Evolutionary conservation across 306 rosid species (phyloP).

Genomic region (Quercus rubra): DNA sequence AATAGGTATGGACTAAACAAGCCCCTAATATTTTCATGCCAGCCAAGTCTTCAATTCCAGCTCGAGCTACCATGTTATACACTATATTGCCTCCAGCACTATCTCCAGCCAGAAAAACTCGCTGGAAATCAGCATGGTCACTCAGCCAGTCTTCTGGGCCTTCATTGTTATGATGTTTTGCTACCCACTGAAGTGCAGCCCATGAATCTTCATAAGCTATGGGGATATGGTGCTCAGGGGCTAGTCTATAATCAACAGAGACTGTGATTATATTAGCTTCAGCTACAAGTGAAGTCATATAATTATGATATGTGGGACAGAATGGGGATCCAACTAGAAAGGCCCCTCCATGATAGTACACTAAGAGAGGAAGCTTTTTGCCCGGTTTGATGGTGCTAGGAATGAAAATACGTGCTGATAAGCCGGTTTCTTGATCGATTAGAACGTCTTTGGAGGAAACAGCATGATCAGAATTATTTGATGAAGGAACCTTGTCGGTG

Average conservation of each 20-base stretch:
- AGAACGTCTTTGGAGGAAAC: neutral
- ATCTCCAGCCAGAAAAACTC: neutral
- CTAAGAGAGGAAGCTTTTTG: neutral
- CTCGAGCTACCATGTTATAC: neutral
- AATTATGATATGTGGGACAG: neutral
- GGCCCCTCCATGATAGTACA: neutral
- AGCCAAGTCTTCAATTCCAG: neutral
- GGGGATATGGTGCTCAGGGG: neutral
- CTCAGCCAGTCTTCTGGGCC: neutral
- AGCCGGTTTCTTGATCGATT: neutral
- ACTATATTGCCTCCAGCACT: neutral
- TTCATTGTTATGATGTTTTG: neutral
- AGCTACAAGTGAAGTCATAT: neutral
- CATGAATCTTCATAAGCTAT: conserved; percentile 1
- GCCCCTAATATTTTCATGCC: neutral
- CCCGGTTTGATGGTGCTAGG: neutral
- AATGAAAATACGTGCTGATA: neutral
- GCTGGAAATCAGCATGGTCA: neutral
- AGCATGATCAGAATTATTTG: neutral
- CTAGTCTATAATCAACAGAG: neutral
- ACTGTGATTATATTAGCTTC: neutral
- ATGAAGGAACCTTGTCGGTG: neutral
- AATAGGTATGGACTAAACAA: neutral
- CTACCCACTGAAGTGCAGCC: neutral
- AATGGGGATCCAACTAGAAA: neutral